Conservation (phyloP, 495 filamentous ascomycete genomes). For the Melanomma pulvis-pyrius region DNA sequence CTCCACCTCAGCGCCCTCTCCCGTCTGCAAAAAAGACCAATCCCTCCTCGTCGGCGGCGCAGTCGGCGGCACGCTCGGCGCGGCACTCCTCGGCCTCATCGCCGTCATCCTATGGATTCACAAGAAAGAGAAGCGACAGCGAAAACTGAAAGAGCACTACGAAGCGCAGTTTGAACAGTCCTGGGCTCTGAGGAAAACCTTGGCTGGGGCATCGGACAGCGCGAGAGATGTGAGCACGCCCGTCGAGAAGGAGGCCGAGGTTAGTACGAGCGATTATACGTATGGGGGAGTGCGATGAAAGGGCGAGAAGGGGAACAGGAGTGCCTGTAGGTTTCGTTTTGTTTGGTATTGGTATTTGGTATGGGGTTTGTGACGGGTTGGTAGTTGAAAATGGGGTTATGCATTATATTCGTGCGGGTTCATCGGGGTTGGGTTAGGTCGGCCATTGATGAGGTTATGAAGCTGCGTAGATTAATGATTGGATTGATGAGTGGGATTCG, state of each 20-base stretch:
- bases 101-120: conserved; percentile 10
- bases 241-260: not conserved
- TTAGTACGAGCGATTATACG: not conserved
- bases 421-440: not conserved
- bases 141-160: conserved; percentile 28
- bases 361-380: not conserved
- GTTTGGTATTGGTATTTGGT: not conserved
- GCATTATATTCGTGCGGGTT: too few relatives aligned
- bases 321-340: not conserved
- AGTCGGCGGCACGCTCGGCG: conserved; percentile 19
- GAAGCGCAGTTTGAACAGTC: conserved; percentile 19
- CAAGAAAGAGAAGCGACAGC: conserved; percentile 14
- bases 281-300: not conserved
- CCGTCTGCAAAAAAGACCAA: conserved; percentile 13
- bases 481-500: too few relatives aligned
- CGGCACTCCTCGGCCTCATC: conserved; percentile 1
- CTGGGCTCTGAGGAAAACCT: conserved; percentile 6
- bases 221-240: not conserved
- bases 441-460: too few relatives aligned
- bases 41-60: conserved; percentile 15
- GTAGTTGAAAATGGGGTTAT: too few relatives aligned
- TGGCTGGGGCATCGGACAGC: not conserved
- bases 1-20: not conserved
- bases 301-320: not conserved
- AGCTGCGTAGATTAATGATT: too few relatives aligned